Conservation (phyloP, 2,329 filamentous ascomycete species). For the Botrytis cinerea region DNA sequence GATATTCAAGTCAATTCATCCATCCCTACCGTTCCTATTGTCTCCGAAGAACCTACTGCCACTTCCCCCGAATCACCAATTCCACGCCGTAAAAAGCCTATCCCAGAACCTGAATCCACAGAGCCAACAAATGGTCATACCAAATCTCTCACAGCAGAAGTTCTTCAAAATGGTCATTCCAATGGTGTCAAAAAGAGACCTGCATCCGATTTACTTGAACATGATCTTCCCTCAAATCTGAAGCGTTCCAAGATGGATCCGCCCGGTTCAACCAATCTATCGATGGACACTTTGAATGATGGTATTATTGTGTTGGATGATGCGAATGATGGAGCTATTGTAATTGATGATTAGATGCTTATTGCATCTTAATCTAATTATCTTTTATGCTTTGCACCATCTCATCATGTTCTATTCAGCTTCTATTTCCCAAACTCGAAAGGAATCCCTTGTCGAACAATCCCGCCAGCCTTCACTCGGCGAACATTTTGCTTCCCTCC, state of each 20-base stretch:
- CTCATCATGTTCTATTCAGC: background rate
- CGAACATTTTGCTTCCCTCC: background rate
- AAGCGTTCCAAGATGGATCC: slow-evolving; percentile 40
- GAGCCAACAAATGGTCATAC: slow-evolving; percentile 27
- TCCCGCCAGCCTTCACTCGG: background rate
- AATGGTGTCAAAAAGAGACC: slow-evolving; percentile 40
- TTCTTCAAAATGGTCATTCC: slow-evolving; percentile 24
- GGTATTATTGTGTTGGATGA: slow-evolving; percentile 41
- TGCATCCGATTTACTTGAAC: slow-evolving; percentile 33
- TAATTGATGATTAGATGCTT: slow-evolving; percentile 60
- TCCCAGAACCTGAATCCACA: background rate
- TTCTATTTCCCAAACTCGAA: background rate
- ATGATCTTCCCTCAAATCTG: slow-evolving; percentile 26
- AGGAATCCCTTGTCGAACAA: background rate
- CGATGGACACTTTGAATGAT: slow-evolving; percentile 34
- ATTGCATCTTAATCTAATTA: background rate
- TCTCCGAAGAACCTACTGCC: slow-evolving; percentile 24
- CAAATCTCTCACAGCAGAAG: background rate
- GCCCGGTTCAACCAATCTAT: slow-evolving; percentile 40
- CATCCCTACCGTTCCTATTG: slow-evolving; percentile 35
- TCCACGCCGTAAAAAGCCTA: slow-evolving; percentile 35
- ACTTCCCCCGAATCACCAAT: slow-evolving; percentile 34
- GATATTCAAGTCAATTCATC: slow-evolving; percentile 33
- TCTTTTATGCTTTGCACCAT: background rate
- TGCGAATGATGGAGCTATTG: slow-evolving; percentile 58